Conservation (phyloP, 805 yeast species). For the Candida cerambycidarum region DNA sequence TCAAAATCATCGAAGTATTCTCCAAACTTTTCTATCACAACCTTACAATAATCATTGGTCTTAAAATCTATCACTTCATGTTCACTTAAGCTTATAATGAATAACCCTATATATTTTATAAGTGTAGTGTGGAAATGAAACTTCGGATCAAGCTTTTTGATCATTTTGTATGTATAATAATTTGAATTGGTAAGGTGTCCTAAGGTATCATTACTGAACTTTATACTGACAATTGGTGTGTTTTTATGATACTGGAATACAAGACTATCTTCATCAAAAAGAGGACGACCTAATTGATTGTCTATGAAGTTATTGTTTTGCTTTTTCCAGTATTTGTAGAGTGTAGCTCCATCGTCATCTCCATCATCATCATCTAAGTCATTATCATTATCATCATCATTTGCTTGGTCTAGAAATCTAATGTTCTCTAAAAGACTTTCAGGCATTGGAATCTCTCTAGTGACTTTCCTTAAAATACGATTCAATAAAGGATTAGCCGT, state of each 20-base stretch:
- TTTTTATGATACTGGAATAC: constrained; percentile 31
- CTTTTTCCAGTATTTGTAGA: constrained; percentile 34
- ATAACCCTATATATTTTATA: constrained; percentile 35
- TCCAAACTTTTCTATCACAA: constrained; percentile 19
- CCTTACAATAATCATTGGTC: constrained; percentile 21
- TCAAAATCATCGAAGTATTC: constrained; percentile 17
- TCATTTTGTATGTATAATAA: constrained; percentile 33
- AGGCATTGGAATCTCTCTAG: constrained; percentile 34
- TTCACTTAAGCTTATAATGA: constrained; percentile 36
- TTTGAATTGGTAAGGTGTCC: constrained; percentile 36
- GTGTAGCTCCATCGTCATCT: constrained; percentile 25
- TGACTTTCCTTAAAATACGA: constrained; percentile 26
- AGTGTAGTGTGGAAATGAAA: constrained; percentile 34
- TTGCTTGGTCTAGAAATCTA: background rate
- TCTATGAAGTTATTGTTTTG: constrained; percentile 34
- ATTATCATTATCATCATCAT: background rate
- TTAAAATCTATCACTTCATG: constrained; percentile 37
- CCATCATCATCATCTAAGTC: constrained; percentile 13
- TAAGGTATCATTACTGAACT: constrained; percentile 32
- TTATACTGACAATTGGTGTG: constrained; percentile 33
- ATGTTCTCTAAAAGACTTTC: constrained; percentile 8
- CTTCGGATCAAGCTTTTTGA: constrained; percentile 26
- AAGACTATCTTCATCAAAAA: constrained; percentile 25
- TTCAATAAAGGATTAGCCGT: constrained; percentile 38
- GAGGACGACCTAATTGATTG: constrained; percentile 27